These are phyloP conservation scores for Magnolia kwangsiensis DNA, from an alignment of 164 flowering plant genomes.

Conservation along the genomic window DNA sequence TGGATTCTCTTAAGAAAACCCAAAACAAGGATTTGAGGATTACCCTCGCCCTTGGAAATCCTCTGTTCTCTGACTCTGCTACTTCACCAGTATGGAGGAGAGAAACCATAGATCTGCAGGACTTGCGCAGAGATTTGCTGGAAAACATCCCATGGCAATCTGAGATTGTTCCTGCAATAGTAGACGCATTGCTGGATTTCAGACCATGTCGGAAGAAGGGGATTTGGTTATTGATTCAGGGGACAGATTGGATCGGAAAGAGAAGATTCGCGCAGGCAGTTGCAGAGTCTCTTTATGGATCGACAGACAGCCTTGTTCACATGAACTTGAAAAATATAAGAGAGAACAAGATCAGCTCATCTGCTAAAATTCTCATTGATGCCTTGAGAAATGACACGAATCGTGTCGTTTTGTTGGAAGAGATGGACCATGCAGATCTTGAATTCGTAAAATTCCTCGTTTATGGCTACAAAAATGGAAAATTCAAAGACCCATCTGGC, in stretches of 20 bases:
- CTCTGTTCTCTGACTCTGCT: slow-evolving; percentile 24
- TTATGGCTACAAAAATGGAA: slow-evolving; percentile 31
- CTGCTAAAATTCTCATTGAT: slow-evolving; percentile 26
- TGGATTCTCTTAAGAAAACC: slow-evolving; percentile 41
- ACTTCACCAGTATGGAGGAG: slow-evolving; percentile 8
- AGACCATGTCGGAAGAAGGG: slow-evolving; percentile 21
- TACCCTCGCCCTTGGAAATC: slow-evolving; percentile 71
- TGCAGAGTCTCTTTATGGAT: slow-evolving; percentile 55
- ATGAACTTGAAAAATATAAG: slow-evolving; percentile 40
- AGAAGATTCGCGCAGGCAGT: slow-evolving; percentile 52
- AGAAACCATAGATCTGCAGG: slow-evolving; percentile 13
- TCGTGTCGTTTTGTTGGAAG: slow-evolving; percentile 54
- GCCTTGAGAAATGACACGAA: slow-evolving; percentile 32
- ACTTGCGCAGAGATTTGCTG: slow-evolving; percentile 32
- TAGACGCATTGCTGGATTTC: slow-evolving; percentile 37
- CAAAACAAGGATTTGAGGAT: slow-evolving; percentile 56
- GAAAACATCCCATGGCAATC: slow-evolving; percentile 75
- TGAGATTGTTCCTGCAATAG: slow-evolving; percentile 41
- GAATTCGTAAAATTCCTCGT: slow-evolving; percentile 42
- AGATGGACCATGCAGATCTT: slow-evolving; percentile 47
- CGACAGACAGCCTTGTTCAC: slow-evolving; percentile 38
- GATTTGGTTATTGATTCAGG: slow-evolving; percentile 57
- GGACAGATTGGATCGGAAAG: slow-evolving; percentile 61
- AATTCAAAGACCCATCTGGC: slow-evolving; percentile 22
- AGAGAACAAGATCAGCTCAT: slow-evolving; percentile 12